Evolutionary conservation across 2,329 filamentous ascomycete genomes (phyloP), one percentile per base, ranked within the genome.

Genomic region (Penicillium freii): DNA sequence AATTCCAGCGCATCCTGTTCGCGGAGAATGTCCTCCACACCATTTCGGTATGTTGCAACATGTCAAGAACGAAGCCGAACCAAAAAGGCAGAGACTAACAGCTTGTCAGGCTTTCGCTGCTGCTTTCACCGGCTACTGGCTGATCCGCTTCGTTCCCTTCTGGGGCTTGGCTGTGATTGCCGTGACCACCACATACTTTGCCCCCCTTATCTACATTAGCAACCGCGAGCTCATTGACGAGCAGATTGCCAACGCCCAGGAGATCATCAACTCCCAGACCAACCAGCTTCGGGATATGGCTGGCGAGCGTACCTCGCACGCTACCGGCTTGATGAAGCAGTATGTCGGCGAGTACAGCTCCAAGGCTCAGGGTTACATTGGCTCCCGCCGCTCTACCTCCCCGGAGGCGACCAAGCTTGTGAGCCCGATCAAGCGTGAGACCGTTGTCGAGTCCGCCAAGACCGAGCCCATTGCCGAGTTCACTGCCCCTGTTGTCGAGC

Each of bases 1-100:
- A 88, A 71, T 84, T 85, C 70, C 85, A 88, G 77, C 82, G 85
- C 57, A 80, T 87, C 62, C 71, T 87, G 58, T 88, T 87, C 66
- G 85, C 83, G 33, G 85, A 88, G 78, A 87, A 87, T 66, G 77
- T 87, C 54, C 79, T 81, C 58, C 82, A 81, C 58, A 87, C 85
- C 15, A 72, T 84, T 69, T 80, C 78, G 58, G 84, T 87, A 80
- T 72, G 84, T 75, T 44, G 3, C n/a, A 23, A 38, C 39, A 34
- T 5, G 11, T n/a, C 17, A 27, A 6, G 1, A 15, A 36, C 4
- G 11, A 25, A 17, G 25, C 34, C 19, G 17, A 31, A 33, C 11
- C 10, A 45, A 23, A 23, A 21, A 11, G 25, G 40, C 45, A 45
- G 23, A 43, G 19, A 43, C 61, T 54, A n/a, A 54, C n/a, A 2